Evolutionary conservation across 768 basidiomycete species (phyloP).

Genomic region (Gelatoporia subvermispora): DNA sequence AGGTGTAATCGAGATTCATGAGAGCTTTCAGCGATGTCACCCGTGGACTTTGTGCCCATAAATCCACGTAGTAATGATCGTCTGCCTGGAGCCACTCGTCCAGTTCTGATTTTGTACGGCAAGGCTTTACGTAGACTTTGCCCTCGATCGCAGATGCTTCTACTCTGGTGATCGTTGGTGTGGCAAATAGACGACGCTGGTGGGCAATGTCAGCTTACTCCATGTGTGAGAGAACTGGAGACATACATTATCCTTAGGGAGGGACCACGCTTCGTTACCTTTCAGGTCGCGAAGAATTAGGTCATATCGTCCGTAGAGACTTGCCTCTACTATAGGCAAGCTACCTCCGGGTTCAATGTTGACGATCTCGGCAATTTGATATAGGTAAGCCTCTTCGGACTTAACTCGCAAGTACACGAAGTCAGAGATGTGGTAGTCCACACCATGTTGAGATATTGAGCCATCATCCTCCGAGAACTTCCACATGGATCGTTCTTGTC

Average conservation of each 20-base stretch:
- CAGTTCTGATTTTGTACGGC: conserved; percentile 24
- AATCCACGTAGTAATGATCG: conserved; percentile 57
- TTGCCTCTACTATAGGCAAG: conserved; percentile 32
- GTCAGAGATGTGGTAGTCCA: conserved; percentile 52
- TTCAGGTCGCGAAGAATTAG: conserved; percentile 24
- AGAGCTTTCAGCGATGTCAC: conserved; percentile 11
- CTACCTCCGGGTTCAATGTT: conserved; percentile 12
- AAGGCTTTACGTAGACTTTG: conserved; percentile 43
- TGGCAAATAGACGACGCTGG: conserved; percentile 39
- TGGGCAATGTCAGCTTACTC: too few relatives aligned
- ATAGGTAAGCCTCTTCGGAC: conserved; percentile 25
- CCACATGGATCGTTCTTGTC: conserved; percentile 20
- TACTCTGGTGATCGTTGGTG: conserved; percentile 20
- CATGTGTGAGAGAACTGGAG: too few relatives aligned
- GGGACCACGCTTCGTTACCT: not conserved
- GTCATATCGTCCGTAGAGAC: conserved; percentile 43
- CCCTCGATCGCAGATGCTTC: conserved; percentile 45
- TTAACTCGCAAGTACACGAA: conserved; percentile 49
- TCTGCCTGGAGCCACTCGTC: conserved; percentile 46
- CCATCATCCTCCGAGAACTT: conserved; percentile 20
- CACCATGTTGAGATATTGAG: conserved; percentile 38
- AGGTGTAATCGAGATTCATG: not conserved
- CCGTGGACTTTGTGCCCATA: conserved; percentile 15
- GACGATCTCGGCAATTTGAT: conserved; percentile 58
- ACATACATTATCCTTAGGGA: conserved; percentile 10